phyloP scores from a whole-genome alignment of 768 basidiomycete genomes.

The Tricholoma flavovirens region DNA sequence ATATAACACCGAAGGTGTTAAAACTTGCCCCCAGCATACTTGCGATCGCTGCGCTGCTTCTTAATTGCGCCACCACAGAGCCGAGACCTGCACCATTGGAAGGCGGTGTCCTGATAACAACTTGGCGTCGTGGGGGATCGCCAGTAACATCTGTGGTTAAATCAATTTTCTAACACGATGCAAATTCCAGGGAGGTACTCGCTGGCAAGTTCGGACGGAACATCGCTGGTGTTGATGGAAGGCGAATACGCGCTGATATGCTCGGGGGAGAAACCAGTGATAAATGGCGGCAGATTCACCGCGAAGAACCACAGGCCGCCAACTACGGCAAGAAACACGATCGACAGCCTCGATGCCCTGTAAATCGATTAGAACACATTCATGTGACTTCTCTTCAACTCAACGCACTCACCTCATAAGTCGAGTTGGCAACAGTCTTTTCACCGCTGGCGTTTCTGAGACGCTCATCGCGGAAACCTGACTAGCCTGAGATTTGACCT shows the following conservation, averaged over 20 bases:
- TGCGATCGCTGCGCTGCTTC: slow-evolving; percentile 2
- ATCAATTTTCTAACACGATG: not conserved
- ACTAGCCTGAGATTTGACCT: no score
- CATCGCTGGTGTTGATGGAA: not conserved
- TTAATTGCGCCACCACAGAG: slow-evolving; percentile 1
- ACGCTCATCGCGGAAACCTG: no score
- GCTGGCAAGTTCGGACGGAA: not conserved
- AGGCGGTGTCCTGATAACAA: not conserved
- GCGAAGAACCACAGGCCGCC: not conserved
- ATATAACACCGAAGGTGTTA: not conserved
- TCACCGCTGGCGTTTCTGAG: no score
- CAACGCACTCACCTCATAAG: not conserved
- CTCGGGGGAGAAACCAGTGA: not conserved
- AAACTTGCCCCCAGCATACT: not conserved
- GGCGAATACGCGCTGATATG: no score
- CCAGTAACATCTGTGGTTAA: not conserved
- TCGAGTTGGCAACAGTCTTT: not conserved
- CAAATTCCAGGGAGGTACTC: not conserved
- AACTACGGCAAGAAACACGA: not conserved
- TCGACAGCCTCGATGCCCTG: not conserved
- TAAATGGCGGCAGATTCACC: not conserved
- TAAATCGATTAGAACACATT: no score
- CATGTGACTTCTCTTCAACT: no score
- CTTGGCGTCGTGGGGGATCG: not conserved
- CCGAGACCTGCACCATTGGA: not conserved